Evolutionary conservation across 2,329 filamentous ascomycete species (phyloP).

Genomic region (Cladosporium velox): DNA sequence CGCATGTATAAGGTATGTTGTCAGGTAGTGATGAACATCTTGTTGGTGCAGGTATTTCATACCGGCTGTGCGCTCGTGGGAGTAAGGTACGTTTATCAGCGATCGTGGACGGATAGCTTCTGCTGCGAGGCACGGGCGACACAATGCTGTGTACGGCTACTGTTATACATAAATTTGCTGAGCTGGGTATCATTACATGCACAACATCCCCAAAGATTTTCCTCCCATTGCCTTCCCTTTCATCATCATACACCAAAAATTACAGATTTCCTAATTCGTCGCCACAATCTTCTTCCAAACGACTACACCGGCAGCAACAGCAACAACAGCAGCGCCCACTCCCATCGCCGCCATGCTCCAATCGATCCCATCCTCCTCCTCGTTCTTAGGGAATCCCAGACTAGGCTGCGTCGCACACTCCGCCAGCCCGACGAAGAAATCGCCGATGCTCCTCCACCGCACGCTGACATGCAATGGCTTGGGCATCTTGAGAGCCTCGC

Average conservation of each 20-base stretch:
- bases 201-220: not conserved
- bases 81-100: too few relatives aligned
- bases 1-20: too few relatives aligned
- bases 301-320: slow-evolving; percentile 18
- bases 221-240: not conserved
- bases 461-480: slow-evolving; percentile 92
- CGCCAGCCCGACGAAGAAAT: slow-evolving; percentile 87
- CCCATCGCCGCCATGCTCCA: slow-evolving; percentile 18
- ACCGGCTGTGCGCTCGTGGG: not conserved
- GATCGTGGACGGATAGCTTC: not conserved
- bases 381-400: slow-evolving; percentile 82
- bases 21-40: too few relatives aligned
- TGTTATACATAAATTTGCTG: not conserved
- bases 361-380: slow-evolving; percentile 65
- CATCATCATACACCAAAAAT: not conserved
- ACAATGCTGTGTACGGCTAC: not conserved
- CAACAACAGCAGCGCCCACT: slow-evolving; percentile 19
- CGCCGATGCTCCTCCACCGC: slow-evolving; percentile 89
- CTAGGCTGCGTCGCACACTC: slow-evolving; percentile 90
- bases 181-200: slow-evolving; percentile 15
- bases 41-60: too few relatives aligned
- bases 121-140: not conserved
- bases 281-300: slow-evolving; percentile 21
- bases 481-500: slow-evolving; percentile 79
- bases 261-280: not conserved